Conservation (phyloP, 2,329 filamentous ascomycete species). For the Tolypocladium ophioglossoides region DNA sequence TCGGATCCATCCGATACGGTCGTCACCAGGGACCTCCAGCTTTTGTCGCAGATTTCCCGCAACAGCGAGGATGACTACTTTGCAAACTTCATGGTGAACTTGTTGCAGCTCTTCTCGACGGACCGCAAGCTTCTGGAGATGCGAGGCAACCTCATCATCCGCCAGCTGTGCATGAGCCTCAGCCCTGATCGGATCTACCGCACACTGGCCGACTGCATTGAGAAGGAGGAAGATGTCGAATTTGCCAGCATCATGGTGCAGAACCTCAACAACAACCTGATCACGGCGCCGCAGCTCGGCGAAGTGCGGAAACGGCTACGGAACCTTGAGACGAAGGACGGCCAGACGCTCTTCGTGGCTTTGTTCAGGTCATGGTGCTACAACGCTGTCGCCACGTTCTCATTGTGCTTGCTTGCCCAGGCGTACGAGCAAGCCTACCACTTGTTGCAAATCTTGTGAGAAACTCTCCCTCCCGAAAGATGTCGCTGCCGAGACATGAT, state of each 20-base stretch:
- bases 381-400: constrained; percentile 96
- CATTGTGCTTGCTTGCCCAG: constrained; percentile 86
- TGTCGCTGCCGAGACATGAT: background rate
- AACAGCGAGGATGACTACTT: constrained; percentile 98
- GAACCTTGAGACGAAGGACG: constrained; percentile 88
- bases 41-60: constrained; percentile 89
- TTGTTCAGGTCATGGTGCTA: constrained; percentile 97
- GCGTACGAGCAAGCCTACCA: constrained; percentile 98
- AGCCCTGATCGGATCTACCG: constrained; percentile 94
- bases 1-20: constrained; percentile 94
- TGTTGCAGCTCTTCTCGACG: constrained; percentile 90
- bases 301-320: constrained; percentile 83
- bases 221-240: constrained; percentile 95
- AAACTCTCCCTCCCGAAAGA: background rate
- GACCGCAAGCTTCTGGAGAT: constrained; percentile 86
- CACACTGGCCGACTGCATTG: constrained; percentile 89
- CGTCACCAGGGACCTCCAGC: constrained; percentile 84
- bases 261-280: constrained; percentile 97
- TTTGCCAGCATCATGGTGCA: constrained; percentile 99
- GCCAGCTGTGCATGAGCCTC: constrained; percentile 84
- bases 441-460: constrained; percentile 86
- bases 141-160: constrained; percentile 89
- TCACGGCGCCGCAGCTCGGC: constrained; percentile 87
- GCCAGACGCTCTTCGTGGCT: constrained; percentile 88
- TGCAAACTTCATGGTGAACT: constrained; percentile 93